These are phyloP conservation scores for Ascocoryne sarcoides DNA, from an alignment of 2,329 filamentous ascomycete genomes.

Conservation along the genomic window DNA sequence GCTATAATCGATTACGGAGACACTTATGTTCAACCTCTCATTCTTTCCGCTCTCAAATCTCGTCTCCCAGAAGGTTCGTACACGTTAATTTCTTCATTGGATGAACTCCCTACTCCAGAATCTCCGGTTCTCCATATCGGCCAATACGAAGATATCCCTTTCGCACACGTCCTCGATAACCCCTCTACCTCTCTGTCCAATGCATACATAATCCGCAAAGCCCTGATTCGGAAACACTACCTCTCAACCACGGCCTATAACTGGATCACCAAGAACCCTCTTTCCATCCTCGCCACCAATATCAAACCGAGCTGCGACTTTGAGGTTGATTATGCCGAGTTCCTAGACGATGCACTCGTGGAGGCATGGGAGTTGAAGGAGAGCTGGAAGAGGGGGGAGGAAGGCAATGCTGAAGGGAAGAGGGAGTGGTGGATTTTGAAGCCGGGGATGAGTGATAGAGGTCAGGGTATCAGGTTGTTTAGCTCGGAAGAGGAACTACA, in stretches of 20 bases:
- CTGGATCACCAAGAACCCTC: slow-evolving; percentile 78
- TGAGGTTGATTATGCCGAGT: slow-evolving; percentile 94
- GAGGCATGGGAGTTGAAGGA: slow-evolving; percentile 83
- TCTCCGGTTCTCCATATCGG: slow-evolving; percentile 58
- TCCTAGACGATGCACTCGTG: slow-evolving; percentile 83
- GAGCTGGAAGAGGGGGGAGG: slow-evolving; percentile 45
- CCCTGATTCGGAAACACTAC: slow-evolving; percentile 93
- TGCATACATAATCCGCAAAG: slow-evolving; percentile 92
- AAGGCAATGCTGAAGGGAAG: slow-evolving; percentile 49
- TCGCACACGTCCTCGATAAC: slow-evolving; percentile 60
- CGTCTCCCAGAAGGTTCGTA: slow-evolving; percentile 47
- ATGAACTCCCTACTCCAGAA: slow-evolving; percentile 22
- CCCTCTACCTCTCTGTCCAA: slow-evolving; percentile 62
- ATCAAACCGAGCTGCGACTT: slow-evolving; percentile 77
- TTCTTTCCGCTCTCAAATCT: slow-evolving; percentile 61
- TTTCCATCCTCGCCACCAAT: slow-evolving; percentile 57
- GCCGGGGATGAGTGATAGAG: slow-evolving; percentile 93
- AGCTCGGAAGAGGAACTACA: slow-evolving; percentile 77
- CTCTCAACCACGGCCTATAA: slow-evolving; percentile 73
- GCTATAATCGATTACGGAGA: slow-evolving; percentile 81
- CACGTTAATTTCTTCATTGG: slow-evolving; percentile 44
- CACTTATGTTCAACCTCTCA: slow-evolving; percentile 78
- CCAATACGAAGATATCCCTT: slow-evolving; percentile 82
- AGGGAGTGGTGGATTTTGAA: slow-evolving; percentile 97
- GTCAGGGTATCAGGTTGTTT: slow-evolving; percentile 87